Base-by-base conservation (phyloP, 805 yeast genomes). In the Sungouiozyma intestinalis region DNA sequence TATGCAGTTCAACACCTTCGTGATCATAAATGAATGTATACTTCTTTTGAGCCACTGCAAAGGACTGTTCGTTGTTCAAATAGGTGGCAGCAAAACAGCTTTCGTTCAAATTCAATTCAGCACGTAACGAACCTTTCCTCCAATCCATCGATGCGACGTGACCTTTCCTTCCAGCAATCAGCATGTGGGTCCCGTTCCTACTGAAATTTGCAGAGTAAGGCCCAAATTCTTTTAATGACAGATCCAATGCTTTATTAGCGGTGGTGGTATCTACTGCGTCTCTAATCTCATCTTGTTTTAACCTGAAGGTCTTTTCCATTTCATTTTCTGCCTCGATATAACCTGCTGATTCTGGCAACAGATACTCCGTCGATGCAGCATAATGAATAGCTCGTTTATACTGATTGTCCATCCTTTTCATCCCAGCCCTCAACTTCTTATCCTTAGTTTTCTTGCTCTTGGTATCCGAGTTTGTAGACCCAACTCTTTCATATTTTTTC, bases 91-190 rank as follows among this genome's bases (percentile, higher is more conserved):
- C 92, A 55, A 85, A 76, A 9, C 88, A 85, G 0, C 97, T 86
- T 64, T 92, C 99, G 54, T 82, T 80, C 17, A 92, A 67, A 55
- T 85, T 77, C 42, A 92, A 62, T 61, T 92, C 99, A 36, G 94
- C 79, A 47, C 78, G 81, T 29, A 90, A 65, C 33, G 68, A 70
- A 13, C 97, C 97, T 33, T 78, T 76, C 58, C 94, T 77, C 97
- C 98, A 92, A 65, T 92, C 96, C 70, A 92, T 81, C 2, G 92
- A 77, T 0, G 98, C 97, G 40, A 92, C 77, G 67, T 92, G 98
- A 3, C 99, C 99, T 59, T 85, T 86, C 38, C 72, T 71, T 16
- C 99, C 99, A 9, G 88, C 92, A 17, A 92, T 66, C 31, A 92
- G 69, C 39, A 92, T 61, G 48, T 81, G 81, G 47, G 95, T 77